Evolutionary conservation across 2,329 filamentous ascomycete species (phyloP).

Genomic region (Sclerotinia minor): DNA sequence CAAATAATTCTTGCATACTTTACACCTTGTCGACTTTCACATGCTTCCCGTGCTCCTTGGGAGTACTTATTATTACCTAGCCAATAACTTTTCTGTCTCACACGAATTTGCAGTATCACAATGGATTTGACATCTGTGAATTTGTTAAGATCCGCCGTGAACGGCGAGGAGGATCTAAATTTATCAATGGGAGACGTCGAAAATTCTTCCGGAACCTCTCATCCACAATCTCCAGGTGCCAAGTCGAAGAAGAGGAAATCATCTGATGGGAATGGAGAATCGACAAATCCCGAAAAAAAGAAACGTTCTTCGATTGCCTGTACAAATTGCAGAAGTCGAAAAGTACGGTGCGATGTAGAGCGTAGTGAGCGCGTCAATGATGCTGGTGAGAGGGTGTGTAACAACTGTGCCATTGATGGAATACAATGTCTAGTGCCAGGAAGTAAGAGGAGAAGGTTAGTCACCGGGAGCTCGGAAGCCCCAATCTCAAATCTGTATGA

Average conservation of each 20-base stretch:
- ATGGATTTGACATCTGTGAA: slow-evolving; percentile 21
- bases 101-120: not conserved
- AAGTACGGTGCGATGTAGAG: slow-evolving; percentile 91
- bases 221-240: slow-evolving; percentile 13
- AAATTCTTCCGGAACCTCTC: not conserved
- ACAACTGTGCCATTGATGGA: slow-evolving; percentile 46
- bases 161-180: slow-evolving; percentile 11
- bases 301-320: slow-evolving; percentile 89
- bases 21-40: slow-evolving; percentile 10
- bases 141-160: slow-evolving; percentile 21
- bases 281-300: slow-evolving; percentile 63
- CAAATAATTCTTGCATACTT: slow-evolving; percentile 1
- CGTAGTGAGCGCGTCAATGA: slow-evolving; percentile 53
- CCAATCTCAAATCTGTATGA: too few species aligned
- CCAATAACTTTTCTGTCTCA: not conserved
- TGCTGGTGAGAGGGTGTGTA: slow-evolving; percentile 39
- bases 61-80: slow-evolving; percentile 5
- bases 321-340: slow-evolving; percentile 82
- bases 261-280: slow-evolving; percentile 34
- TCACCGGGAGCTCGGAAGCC: not conserved
- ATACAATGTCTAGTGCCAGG: slow-evolving; percentile 55
- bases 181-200: not conserved
- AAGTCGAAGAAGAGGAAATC: slow-evolving; percentile 33
- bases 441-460: slow-evolving; percentile 66
- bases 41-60: not conserved